A percentile compares a stretch with the other conserved stretches of the same genome.
Conservation (phyloP, 2,329 filamentous ascomycete species). For the Ilyonectria sp. region DNA sequence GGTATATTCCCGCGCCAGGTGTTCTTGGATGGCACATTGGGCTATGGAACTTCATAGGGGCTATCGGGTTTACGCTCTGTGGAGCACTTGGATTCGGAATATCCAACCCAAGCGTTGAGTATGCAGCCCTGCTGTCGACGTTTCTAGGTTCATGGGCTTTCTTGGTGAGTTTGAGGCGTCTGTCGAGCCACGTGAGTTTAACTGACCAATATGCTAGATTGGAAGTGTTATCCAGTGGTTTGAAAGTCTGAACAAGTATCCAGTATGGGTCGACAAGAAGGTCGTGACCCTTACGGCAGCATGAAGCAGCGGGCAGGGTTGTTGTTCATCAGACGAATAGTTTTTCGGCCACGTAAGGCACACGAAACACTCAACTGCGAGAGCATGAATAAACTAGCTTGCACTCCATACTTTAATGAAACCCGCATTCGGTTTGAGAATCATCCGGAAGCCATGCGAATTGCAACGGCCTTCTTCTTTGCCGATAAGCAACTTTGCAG, state of each 20-base stretch:
- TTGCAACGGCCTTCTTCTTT: not conserved
- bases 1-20: constrained; percentile 71
- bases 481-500: constrained; percentile 4
- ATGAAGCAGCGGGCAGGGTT: constrained; percentile 5
- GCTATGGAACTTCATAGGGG: constrained; percentile 75
- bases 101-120: constrained; percentile 52
- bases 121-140: constrained; percentile 64
- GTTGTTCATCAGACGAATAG: not conserved
- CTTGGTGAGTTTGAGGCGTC: constrained; percentile 45
- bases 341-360: not conserved
- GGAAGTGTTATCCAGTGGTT: constrained; percentile 46
- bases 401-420: not conserved
- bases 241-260: constrained; percentile 46
- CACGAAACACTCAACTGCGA: not conserved
- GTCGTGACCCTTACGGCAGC: constrained; percentile 16
- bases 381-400: not conserved
- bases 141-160: constrained; percentile 67
- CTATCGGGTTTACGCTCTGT: constrained; percentile 74
- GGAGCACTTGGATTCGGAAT: constrained; percentile 69
- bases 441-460: constrained; percentile 12
- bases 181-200: constrained; percentile 4
- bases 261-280: constrained; percentile 38
- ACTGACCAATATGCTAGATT: constrained; percentile 62
- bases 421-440: not conserved
- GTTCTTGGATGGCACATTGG: constrained; percentile 79